These are phyloP conservation scores for Dipteronia sinensis DNA, from an alignment of 345 rosid species.

Conservation along the genomic window DNA sequence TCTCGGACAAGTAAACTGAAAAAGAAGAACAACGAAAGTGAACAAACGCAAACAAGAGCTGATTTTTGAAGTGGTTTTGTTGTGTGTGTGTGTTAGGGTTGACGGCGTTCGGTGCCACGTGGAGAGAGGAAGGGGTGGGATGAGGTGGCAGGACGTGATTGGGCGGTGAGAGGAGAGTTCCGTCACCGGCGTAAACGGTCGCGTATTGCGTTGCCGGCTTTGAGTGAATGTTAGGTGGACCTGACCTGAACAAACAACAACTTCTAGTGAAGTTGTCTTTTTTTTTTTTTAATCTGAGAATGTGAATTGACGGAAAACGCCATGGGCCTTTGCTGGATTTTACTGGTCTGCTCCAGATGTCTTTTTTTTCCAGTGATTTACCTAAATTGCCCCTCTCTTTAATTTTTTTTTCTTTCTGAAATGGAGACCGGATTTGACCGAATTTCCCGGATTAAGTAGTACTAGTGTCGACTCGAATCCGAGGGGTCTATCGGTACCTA, in stretches of 20 bases:
- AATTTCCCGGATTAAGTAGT: too few relatives aligned
- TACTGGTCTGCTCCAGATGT: conserved; percentile 22
- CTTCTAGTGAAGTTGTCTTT: neutral
- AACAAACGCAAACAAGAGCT: conserved; percentile 23
- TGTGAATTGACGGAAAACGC: conserved; percentile 44
- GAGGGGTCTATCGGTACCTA: too few relatives aligned
- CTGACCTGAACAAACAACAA: neutral
- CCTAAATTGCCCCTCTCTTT: conserved; percentile 9
- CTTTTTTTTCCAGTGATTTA: conserved; percentile 6
- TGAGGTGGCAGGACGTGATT: conserved; percentile 40
- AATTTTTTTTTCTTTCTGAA: neutral
- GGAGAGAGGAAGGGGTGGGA: conserved; percentile 29
- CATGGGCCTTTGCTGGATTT: conserved; percentile 31
- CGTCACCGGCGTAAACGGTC: conserved; percentile 51
- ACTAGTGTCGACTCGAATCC: too few relatives aligned
- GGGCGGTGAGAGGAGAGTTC: conserved; percentile 29
- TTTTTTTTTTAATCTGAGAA: conserved; percentile 17
- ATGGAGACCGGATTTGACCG: too few relatives aligned
- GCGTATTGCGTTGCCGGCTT: conserved; percentile 38
- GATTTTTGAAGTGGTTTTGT: conserved; percentile 1
- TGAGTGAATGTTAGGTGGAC: conserved; percentile 24
- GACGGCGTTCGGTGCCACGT: conserved; percentile 78
- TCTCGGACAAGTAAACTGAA: neutral
- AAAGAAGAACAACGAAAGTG: neutral
- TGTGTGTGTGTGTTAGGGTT: conserved; percentile 23